A percentile compares a stretch with the other conserved stretches of the same genome.
Conservation (phyloP, 352 stramenopile genomes). For the Globisporangium acanthophoron region DNA sequence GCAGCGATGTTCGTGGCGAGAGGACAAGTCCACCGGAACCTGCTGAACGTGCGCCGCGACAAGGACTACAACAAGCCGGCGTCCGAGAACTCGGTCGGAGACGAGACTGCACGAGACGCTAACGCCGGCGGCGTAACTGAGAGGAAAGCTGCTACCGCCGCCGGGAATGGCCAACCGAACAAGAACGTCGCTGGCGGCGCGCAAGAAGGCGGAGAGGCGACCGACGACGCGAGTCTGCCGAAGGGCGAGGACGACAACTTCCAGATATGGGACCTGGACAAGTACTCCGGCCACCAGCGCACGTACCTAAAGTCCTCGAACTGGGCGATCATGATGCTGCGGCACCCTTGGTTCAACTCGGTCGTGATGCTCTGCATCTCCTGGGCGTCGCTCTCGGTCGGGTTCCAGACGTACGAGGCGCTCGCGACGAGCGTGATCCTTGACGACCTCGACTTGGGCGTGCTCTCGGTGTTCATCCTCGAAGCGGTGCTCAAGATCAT, state of each 20-base stretch:
- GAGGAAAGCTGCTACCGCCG: not conserved
- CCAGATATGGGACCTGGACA: conserved; percentile 28
- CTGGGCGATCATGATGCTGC: conserved; percentile 31
- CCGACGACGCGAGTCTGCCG: not conserved
- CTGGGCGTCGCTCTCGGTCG: conserved; percentile 75
- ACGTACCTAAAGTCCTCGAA: conserved; percentile 38
- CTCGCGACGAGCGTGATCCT: conserved; percentile 37
- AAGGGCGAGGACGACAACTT: conserved; percentile 21
- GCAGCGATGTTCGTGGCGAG: conserved; percentile 24
- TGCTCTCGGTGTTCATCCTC: conserved; percentile 73
- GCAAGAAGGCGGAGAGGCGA: not conserved
- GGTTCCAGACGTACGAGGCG: conserved; percentile 67
- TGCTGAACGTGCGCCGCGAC: conserved; percentile 14
- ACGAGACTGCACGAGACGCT: conserved; percentile 10
- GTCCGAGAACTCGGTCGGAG: conserved; percentile 6
- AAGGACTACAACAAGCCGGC: conserved; percentile 9
- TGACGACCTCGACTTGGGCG: conserved; percentile 55
- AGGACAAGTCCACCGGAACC: conserved; percentile 16
- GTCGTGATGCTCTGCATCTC: conserved; percentile 72
- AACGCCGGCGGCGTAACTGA: not conserved
- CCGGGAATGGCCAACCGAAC: not conserved
- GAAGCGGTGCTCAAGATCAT: conserved; percentile 76
- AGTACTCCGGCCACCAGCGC: conserved; percentile 22
- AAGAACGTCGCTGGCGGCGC: not conserved
- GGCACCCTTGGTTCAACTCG: conserved; percentile 58